Evolutionary conservation across 2,329 filamentous ascomycete genomes (phyloP), one percentile per base, ranked within the genome.

Genomic region (Pseudocercospora fuligena): DNA sequence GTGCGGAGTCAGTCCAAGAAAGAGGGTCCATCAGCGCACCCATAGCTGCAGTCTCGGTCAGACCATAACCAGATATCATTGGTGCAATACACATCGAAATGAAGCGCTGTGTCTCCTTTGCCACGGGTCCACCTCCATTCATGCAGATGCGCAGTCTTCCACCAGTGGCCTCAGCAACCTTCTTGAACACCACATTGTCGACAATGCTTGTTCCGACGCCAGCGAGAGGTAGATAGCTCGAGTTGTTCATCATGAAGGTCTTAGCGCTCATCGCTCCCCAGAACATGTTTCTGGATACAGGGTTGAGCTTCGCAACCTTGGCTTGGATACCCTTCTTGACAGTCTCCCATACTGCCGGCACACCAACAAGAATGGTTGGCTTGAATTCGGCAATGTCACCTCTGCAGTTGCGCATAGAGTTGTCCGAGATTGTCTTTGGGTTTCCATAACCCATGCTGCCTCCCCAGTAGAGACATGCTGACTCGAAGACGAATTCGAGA

Each of bases 311-410:
- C 76, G 92, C 90, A 67, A 98, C 89, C 80, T 93, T 93, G 74
- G 84, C 82, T 70, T 94, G 84, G 74, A 99, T 92, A 63, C 95
- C 95, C 85, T 99, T 99, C 84, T 93, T 94, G 75, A 99, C 91
- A 1, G 92, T 94, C 82, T 99, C 95, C 94, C 94, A 99, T 33
- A 99, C 91, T 66, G 96, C 94, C 1, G 95, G 95, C 2, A 99
- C 95, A 78, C 95, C 95, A 46, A 97, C 91, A 78, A 99, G 87
- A 77, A 97, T 87, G 1, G 93, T 96, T 0, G 95, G 95, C 73
- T 87, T 87, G 78, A 98, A 91, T 76, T 97, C 94, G 67, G 92
- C 91, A 81, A 99, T 97, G 74, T 99, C 95, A 73, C 95, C 94
- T 72, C 90, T 88, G 83, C 92, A 97, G 80, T 98, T 95, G 72